These are phyloP conservation scores for Magnusiomyces suaveolens DNA, from an alignment of 1,139 yeast genomes.

Conservation along the genomic window DNA sequence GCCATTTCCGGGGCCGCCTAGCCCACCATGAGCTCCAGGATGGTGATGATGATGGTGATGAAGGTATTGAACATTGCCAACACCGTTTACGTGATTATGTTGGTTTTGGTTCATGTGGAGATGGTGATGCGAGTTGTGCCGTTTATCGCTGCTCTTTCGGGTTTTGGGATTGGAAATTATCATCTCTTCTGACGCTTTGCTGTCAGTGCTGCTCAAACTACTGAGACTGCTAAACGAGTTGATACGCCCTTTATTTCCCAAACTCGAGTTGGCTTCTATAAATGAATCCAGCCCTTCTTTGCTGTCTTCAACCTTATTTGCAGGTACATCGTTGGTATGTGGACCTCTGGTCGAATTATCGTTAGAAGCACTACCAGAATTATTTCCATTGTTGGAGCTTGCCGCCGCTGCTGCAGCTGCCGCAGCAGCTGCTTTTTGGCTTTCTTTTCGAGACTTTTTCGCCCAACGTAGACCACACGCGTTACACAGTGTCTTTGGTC, in stretches of 20 bases:
- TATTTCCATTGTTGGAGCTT: neutral
- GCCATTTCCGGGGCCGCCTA: neutral
- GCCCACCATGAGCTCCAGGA: neutral
- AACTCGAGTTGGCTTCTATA: neutral
- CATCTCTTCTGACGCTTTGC: neutral
- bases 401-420: constrained; percentile 7
- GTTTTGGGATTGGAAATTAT: neutral
- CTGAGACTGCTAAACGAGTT: neutral
- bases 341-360: neutral
- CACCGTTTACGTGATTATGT: neutral
- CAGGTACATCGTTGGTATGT: neutral
- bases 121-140: neutral
- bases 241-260: neutral
- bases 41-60: neutral
- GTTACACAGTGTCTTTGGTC: constrained; percentile 54
- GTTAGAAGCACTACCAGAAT: neutral
- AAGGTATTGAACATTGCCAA: neutral
- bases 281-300: neutral
- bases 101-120: neutral
- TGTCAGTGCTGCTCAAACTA: neutral
- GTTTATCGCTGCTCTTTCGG: neutral
- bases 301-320: neutral
- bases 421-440: constrained; percentile 9
- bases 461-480: constrained; percentile 56
- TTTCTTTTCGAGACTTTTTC: constrained; percentile 30